Evolutionary conservation across 148 eudicot species (phyloP), one percentile per base, ranked within the genome.

Genomic region (Bassia scoparia): DNA sequence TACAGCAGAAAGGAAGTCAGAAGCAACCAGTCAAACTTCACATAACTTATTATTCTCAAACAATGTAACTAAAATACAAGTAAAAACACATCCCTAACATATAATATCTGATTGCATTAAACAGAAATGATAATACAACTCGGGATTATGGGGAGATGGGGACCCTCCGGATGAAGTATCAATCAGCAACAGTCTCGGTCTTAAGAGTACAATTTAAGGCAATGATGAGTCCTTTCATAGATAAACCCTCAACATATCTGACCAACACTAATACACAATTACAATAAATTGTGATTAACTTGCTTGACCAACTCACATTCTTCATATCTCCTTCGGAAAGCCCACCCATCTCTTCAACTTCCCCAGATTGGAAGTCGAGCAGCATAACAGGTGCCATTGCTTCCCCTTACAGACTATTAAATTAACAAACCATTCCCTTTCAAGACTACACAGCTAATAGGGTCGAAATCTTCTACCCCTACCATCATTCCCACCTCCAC

Each of bases 381-480:
- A 66, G n/a, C 46, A 54, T n/a, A 33, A 60, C 6, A 7, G 55
- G n/a, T 23, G 68, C 1, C n/a, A 23, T 35, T 61, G 69, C 27
- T 65, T 24, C 16, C 46, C 21, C 38, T 68, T 46, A 35, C 41
- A 50, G n/a, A 8, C n/a, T 49, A 44, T 10, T 30, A 74, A 66
- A 61, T 26, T 30, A n/a, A 31, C 55, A 56, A 16, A 31, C 24
- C 24, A 30, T 11, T 27, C 16, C 12, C 34, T 30, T 54, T 58
- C 71, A 50, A 34, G 6, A 46, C 46, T 27, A 26, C 15, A 55
- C 35, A 15, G 46, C 76, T 87, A 90, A 63, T 94, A 94, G 24
- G 96, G 98, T 31, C 97, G 84, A 76, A 87, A 88, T 72, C 98
- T 88, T 72, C 89, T 81, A 77, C 70, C 78, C 30, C 96, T 87